Evolutionary conservation across 495 filamentous ascomycete genomes (phyloP), one percentile per base, ranked within the genome.

Genomic region (Zalerion maritima): DNA sequence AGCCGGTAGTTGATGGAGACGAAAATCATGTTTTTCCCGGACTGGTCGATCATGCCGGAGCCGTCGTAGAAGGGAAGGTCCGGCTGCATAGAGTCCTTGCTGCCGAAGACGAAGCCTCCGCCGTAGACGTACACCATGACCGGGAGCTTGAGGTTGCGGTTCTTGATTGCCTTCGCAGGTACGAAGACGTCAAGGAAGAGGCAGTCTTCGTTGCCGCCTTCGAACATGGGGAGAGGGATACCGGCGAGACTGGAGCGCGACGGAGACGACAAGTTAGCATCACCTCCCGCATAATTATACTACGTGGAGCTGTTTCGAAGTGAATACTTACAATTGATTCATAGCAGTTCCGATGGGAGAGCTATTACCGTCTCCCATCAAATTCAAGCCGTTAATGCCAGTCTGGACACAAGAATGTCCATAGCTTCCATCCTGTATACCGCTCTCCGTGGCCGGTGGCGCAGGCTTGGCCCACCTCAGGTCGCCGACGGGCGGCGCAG

Each of bases 1-100:
- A 73, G 57, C 4, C 74, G 60, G 36, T 80, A 78, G 38, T 78
- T 79, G 20, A 73, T 32, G 12, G 71, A 49, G 3, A 79, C 69
- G 32, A 59, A 79, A 11, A 79, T 66, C 26, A 77, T 52, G 6
- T 46, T 39, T 19, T 45, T 47, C 9, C 46, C 26, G 19, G 67
- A 56, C 6, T 53, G 47, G 9, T 52, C 35, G 11, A 74, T 57
- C 25, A 78, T 45, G 3, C 54, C 55, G n/a, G 36, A 49, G 3
- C 43, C 34, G 4, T 52, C 56, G 47, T 48, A 47, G 14, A 43
- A 52, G 1, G 37, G 51, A 14, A 52, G 32, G 14, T 40, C 26
- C 6, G 34, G 30, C 29, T 40, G 34, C n/a, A 37, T 16, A 2
- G 29, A 35, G 31, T 47, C 53, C 40, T 77, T 77, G 10, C 55